Base-by-base conservation (phyloP, 2,329 filamentous ascomycete genomes). In the Hypoxylon sp. region DNA sequence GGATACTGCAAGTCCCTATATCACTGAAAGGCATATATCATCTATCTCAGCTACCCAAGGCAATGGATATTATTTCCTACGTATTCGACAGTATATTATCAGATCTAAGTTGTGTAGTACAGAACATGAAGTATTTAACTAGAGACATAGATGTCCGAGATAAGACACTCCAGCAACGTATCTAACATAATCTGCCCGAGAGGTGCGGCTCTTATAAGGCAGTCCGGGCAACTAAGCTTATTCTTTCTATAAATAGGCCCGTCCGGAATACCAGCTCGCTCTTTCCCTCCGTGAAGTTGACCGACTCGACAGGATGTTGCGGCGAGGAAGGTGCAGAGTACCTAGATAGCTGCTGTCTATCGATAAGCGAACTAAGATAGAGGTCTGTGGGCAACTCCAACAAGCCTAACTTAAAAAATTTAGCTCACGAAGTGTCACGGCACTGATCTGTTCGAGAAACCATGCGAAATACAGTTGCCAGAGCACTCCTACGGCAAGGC, bases 401-500 rank as follows among this genome's bases (percentile, higher is more conserved):
- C 17, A 51, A 47, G 48, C 46, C 62, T 31, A 65, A 35, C 46
- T 42, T 31, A 54, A 54, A 54, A 55, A 50, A 31, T 50, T 55
- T 59, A 58, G 53, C 32, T 58, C 53, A 46, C n/a, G 19, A 58
- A 51, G 2, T 55, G 5, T 21, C 37, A 6, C 24, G n/a, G n/a
- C n/a, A n/a, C n/a, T n/a, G 27, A 39, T 44, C 31, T 7, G 15
- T 47, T 27, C 19, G 32, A 8, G 31, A 50, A 53, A 72, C 4
- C 48, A 76, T 76, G 74, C 69, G 64, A 52, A 67, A 60, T 52
- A 47, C 58, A 37, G 61, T 68, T 39, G 52, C 68, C 31, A 72
- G 73, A 56, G 50, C 64, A 21, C n/a, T 74, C 11, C 37, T 74
- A 7, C 72, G 69, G 15, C 68, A 63, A 19, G 51, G 64, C 32